Percentiles rank a stretch among this genome's conserved stretches.
These are phyloP conservation scores for Phyllostachys edulis DNA, from an alignment of 176 grass and related monocot species.

Conservation along the genomic window DNA sequence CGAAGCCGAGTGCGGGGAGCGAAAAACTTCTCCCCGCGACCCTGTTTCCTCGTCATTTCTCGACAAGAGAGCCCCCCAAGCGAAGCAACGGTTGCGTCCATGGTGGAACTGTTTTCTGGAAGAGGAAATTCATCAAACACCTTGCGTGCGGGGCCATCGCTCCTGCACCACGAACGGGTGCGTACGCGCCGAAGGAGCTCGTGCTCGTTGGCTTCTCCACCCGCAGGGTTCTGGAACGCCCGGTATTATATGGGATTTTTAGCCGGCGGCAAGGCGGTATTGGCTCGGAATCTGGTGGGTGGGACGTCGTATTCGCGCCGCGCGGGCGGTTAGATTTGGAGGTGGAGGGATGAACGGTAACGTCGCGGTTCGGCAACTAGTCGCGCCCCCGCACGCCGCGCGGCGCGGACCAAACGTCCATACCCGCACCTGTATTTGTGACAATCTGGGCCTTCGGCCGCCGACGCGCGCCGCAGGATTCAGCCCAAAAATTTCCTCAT, in stretches of 20 bases:
- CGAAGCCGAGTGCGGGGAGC: not conserved
- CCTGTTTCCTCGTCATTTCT: constrained; percentile 27
- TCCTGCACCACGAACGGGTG: not conserved
- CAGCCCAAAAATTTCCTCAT: not conserved
- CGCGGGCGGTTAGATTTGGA: too few relatives aligned
- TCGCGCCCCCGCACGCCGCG: not conserved
- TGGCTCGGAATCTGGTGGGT: not conserved
- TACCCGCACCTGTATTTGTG: not conserved
- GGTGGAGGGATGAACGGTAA: too few relatives aligned
- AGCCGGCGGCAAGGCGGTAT: not conserved
- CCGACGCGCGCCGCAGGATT: too few relatives aligned
- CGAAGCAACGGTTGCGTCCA: not conserved
- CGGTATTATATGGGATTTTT: not conserved
- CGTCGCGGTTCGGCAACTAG: too few relatives aligned
- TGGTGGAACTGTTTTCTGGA: not conserved
- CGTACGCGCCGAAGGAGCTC: not conserved
- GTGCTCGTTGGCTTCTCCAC: not conserved
- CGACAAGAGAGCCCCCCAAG: not conserved
- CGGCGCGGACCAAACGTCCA: too few relatives aligned
- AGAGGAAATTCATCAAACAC: constrained; percentile 24
- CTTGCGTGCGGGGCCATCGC: constrained; percentile 23
- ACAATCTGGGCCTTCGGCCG: not conserved
- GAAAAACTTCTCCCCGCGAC: not conserved
- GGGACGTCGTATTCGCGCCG: not conserved
- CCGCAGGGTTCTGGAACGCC: not conserved